A percentile compares a stretch with the other conserved stretches of the same genome.
Evolutionary conservation across 495 filamentous ascomycete species (phyloP).

Genomic region (Staphylotrichum tortipilum): DNA sequence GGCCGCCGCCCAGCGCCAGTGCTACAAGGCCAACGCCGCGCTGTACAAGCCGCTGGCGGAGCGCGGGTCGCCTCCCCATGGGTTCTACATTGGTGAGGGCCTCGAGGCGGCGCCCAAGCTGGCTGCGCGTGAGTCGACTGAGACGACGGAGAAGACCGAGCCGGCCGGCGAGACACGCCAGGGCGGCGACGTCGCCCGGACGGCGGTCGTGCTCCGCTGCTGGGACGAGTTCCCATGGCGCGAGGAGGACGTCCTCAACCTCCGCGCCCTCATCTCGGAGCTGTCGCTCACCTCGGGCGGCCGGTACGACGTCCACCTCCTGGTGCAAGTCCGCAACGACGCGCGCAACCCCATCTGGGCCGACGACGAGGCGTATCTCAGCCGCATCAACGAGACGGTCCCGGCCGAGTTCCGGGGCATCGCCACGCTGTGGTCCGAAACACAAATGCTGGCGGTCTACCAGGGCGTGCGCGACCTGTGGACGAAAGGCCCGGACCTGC

Average conservation of each 20-base stretch:
- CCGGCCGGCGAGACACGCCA: constrained; percentile 11
- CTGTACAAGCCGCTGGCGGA: constrained; percentile 48
- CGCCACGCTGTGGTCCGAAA: constrained; percentile 82
- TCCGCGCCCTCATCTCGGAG: constrained; percentile 70
- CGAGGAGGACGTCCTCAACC: constrained; percentile 57
- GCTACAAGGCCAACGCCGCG: constrained; percentile 57
- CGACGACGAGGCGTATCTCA: constrained; percentile 47
- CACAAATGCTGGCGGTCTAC: constrained; percentile 84
- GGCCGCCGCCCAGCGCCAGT: constrained; percentile 64
- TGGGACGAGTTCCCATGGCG: constrained; percentile 66
- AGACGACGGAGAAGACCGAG: constrained; percentile 17
- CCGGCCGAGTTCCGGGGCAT: constrained; percentile 84
- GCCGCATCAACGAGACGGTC: constrained; percentile 56
- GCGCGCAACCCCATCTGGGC: constrained; percentile 54
- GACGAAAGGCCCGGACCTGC: constrained; percentile 54
- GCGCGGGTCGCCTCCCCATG: constrained; percentile 31
- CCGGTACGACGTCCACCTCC: constrained; percentile 72
- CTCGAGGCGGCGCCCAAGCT: constrained; percentile 1
- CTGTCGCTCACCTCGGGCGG: constrained; percentile 66
- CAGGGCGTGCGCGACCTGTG: constrained; percentile 68
- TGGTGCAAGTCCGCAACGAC: constrained; percentile 69
- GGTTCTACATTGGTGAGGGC: constrained; percentile 34
- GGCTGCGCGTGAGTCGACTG: constrained; percentile 16
- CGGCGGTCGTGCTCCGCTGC: constrained; percentile 65
- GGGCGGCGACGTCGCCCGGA: constrained; percentile 42